Base-by-base conservation (phyloP, 495 filamentous ascomycete genomes). In the Hypoxylon fragiforme region DNA sequence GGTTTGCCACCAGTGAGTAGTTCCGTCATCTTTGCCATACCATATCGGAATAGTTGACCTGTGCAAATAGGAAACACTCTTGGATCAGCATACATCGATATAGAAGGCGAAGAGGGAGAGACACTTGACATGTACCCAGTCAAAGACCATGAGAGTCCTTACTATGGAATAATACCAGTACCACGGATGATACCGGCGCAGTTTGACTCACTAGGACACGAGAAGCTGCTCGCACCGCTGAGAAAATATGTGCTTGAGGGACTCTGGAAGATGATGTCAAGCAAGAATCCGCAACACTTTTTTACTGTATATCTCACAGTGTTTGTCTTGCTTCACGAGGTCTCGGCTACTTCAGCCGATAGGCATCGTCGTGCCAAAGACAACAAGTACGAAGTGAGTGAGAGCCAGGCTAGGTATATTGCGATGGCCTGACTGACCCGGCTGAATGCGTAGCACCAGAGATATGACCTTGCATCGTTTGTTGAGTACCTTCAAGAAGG, bases 181-280 rank as follows among this genome's bases (percentile, higher is more conserved):
- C 73, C 76, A 7, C 69, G 74, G 12, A 77, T 77, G 74, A 67
- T 78, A 12, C 66, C 75, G 21, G 76, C 73, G 1, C 76, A 78
- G 49, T 75, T 78, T 47, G 76, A 78, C 56, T 73, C 70, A 40
- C 70, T 78, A 38, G 71, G 69, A 5, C 63, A 69, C 30, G 69
- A 66, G 22, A 30, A 28, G 12, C 46, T 75, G 7, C 67, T 77
- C n/a, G 37, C 43, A 14, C 50, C 53, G n/a, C 46, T 62, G 12
- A 57, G 66, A 30, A 65, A 61, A 35, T 26, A 40, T 3, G 65
- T 72, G 9, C 65, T 72, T 3, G 58, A 61, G 8, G 43, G 50
- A 1, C 60, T 72, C 6, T 69, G 75, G 62, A 50, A 53, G 14
- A 50, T 56, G 46, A 71, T 54, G 59, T 66, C 62, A 38, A 34